phyloP scores from a whole-genome alignment of 257 asterid species.

The Jasminum sambac region DNA sequence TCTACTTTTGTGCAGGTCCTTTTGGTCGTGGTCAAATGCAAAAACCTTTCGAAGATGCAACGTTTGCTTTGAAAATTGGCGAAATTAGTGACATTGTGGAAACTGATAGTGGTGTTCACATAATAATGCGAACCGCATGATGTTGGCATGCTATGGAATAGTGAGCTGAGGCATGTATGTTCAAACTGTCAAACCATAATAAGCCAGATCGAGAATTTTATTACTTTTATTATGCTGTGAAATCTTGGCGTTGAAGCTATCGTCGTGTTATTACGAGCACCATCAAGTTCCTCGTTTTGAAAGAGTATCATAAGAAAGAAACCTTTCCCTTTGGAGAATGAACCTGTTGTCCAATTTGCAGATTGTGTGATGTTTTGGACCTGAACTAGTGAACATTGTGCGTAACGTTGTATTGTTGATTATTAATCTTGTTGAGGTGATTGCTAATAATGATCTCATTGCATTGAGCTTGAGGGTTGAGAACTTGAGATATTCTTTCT shows the following conservation, averaged over 20 bases:
- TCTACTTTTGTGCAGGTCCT: conserved; percentile 40
- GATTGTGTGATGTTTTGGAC: not conserved
- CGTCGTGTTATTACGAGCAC: not conserved
- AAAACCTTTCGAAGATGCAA: conserved; percentile 83
- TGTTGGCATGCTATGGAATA: not conserved
- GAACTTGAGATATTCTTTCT: not conserved
- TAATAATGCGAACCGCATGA: conserved; percentile 74
- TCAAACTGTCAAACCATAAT: conserved; percentile 6
- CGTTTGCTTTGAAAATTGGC: conserved; percentile 64
- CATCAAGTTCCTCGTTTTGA: not conserved
- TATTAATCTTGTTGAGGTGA: not conserved
- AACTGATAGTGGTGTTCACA: conserved; percentile 88
- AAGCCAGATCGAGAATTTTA: conserved; percentile 19
- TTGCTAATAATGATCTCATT: not conserved
- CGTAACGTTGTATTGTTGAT: not conserved
- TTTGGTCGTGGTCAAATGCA: conserved; percentile 91
- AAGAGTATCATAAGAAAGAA: not conserved
- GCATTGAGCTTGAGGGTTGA: not conserved
- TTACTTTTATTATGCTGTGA: conserved; percentile 8
- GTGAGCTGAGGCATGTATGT: conserved; percentile 13
- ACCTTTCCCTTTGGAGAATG: not conserved
- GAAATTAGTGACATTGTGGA: conserved; percentile 84
- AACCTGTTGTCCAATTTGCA: not conserved
- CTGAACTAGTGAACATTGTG: not conserved
- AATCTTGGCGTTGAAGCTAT: not conserved